Evolutionary conservation across 2,329 filamentous ascomycete genomes (phyloP), one percentile per base, ranked within the genome.

Genomic region (Aotearoamyces nothofagi): DNA sequence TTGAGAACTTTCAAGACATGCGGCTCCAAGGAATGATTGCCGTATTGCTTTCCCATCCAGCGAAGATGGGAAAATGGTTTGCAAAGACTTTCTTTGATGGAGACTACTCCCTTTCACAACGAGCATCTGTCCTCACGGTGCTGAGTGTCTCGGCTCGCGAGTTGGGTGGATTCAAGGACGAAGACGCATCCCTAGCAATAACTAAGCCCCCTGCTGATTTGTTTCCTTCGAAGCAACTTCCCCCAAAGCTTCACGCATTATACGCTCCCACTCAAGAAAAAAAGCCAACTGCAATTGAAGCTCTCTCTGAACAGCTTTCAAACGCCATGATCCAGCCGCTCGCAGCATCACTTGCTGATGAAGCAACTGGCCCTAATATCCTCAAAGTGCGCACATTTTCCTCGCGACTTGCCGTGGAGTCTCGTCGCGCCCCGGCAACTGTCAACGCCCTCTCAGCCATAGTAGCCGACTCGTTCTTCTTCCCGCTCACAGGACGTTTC

Each of bases 361-460:
- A 75, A 13, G 62, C 73, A 5, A 77, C 78, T 0, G 84, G 87
- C 0, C 86, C 90, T 0, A 73, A 84, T 39, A 69, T 78, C 5
- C 69, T 98, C 25, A 96, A 96, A 56, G 69, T 96, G 13, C 74
- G 82, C 15, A 92, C 78, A 3, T 93, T 96, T 53, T 87, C 78
- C 8, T 81, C 79, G 0, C 73, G 79, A 11, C 72, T 86, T 50
- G 62, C 69, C 33, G 63, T 75, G 11, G 66, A 78, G 43, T 67
- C 66, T 32, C 63, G 60, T 29, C 54, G 56, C 9, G 52, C 56
- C 30, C 66, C 66, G 31, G 57, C 73, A 3, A 76, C 78, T 9
- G 67, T 78, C 8, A 93, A 92, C 46, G 75, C 75, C 6, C 72
- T 92, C 0, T 78, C 86, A 22, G 70, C 75, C 28, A 58, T 92